Conservation (phyloP, 1,284 basidiomycete species). For the Wolfiporia cocos region DNA sequence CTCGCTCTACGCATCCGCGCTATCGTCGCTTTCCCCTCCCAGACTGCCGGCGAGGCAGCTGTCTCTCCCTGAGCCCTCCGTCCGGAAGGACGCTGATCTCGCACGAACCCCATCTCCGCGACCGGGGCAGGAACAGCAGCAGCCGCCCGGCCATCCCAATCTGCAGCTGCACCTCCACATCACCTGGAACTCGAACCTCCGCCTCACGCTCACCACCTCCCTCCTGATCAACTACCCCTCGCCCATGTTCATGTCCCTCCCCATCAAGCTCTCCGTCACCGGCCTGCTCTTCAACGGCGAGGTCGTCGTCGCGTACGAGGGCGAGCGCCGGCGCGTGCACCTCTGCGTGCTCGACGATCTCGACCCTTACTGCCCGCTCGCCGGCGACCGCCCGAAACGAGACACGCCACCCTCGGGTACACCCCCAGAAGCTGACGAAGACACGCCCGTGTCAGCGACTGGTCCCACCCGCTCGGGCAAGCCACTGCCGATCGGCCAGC, state of each 20-base stretch:
- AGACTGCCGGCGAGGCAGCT: background rate
- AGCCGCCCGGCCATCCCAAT: constrained; percentile 48
- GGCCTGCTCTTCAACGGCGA: constrained; percentile 86
- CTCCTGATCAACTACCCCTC: constrained; percentile 96
- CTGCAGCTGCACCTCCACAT: constrained; percentile 73
- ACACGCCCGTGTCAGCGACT: constrained; percentile 26
- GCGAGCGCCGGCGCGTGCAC: constrained; percentile 75
- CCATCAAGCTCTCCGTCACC: constrained; percentile 87
- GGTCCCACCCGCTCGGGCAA: constrained; percentile 35
- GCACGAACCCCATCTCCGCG: constrained; percentile 2
- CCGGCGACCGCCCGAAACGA: constrained; percentile 46
- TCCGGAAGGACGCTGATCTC: background rate
- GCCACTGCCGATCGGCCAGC: constrained; percentile 72
- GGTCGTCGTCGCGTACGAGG: constrained; percentile 88
- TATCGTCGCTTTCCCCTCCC: constrained; percentile 15
- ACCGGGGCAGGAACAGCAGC: constrained; percentile 6
- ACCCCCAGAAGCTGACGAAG: constrained; percentile 33
- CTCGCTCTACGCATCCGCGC: constrained; percentile 24
- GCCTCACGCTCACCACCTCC: constrained; percentile 84
- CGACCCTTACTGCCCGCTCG: constrained; percentile 68
- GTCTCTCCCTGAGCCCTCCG: constrained; percentile 1
- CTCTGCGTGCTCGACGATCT: constrained; percentile 84
- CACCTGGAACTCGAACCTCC: constrained; percentile 73
- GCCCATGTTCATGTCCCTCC: constrained; percentile 92
- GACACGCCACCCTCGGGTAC: constrained; percentile 28